Evolutionary conservation across 2,329 filamentous ascomycete species (phyloP), one percentile per base, ranked within the genome.

Genomic region (Cytospora chrysosperma): DNA sequence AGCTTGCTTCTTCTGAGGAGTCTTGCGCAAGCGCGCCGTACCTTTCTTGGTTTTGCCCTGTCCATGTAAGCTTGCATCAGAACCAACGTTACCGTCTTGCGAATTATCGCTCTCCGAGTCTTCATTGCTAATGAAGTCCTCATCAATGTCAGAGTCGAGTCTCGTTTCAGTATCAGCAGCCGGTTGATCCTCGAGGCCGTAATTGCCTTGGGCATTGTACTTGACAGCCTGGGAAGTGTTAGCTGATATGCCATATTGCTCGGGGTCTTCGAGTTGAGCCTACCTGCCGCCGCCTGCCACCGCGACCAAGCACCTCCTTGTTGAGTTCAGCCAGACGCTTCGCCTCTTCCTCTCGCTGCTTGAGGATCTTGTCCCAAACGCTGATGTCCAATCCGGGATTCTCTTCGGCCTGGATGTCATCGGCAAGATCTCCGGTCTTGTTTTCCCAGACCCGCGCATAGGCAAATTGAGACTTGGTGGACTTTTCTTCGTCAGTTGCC

Each of bases 401-500:
- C 28, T 85, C 79, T 2, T 82, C 78, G 7, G 79, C 77, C 27
- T 85, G 80, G 26, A 90, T 73, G 27, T 85, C 82, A 21, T 90
- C 88, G 56, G 88, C 83, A 7, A 96, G 80, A 0, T 81, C 79
- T 9, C 84, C 86, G 68, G 87, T 85, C 40, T 96, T 90, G 70
- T 96, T 96, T 4, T 89, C 90, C 95, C 95, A 99, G 1, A 99
- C 89, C 52, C 92, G 86, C 47, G 94, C 94, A 75, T 95, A 92
- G 5, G 90, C 92, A 74, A 97, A 99, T 62, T 93, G 90, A 0
- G 87, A 89, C 72, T 96, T 91, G 0, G 88, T 86, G 0, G 85
- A 84, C 8, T 57, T 37, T 26, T 79, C 76, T 56, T 92, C 87
- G 2, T 87, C 82, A 12, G 85, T 84, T 1, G 82, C 79, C 61